Evolutionary conservation across 1,139 yeast genomes (phyloP), one percentile per base, ranked within the genome.

Genomic region (Taiozyma sp.): DNA sequence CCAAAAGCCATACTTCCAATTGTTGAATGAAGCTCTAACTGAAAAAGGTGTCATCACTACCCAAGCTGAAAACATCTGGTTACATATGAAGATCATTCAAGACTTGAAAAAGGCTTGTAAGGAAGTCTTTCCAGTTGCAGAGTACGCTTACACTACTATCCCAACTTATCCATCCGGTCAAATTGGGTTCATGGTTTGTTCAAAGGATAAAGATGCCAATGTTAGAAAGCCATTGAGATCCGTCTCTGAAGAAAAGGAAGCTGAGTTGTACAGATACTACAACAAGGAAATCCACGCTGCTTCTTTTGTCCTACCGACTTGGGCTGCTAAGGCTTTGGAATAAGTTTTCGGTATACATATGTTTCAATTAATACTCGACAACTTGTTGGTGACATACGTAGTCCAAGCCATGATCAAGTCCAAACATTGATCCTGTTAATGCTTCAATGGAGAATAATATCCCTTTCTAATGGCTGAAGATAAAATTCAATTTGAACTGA

Each of bases 111-210:
- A 79, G 58, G 88, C 84, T 57, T 88, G 96, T 71, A 72, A 75
- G 60, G 78, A 80, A 55, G 88, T 89, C 44, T 90, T 90, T 83
- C 96, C 97, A 49, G 83, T 80, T 47, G 97, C 86, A 34, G 91
- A 85, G 67, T 90, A 88, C 68, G 89, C 93, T 47, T 87, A 85
- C 75, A 85, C 95, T 53, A 80, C 89, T 68, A 88, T 89, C 59
- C 97, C 97, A 64, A 88, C 97, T 51, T 90, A 90, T 66, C 95
- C 97, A 56, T 83, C 95, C 30, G 97, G 97, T 54, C 93, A 90
- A 63, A 84, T 90, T 65, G 97, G 97, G 24, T 85, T 90, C 73
- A 88, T 90, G 96, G 90, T 90, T 48, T 88, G 96, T 69, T 79
- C 85, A 56, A 89, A 89, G 74, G 86, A 88, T 67, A 67, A 79